phyloP scores from a whole-genome alignment of 768 basidiomycete species.

The Podaxis rugospora region DNA sequence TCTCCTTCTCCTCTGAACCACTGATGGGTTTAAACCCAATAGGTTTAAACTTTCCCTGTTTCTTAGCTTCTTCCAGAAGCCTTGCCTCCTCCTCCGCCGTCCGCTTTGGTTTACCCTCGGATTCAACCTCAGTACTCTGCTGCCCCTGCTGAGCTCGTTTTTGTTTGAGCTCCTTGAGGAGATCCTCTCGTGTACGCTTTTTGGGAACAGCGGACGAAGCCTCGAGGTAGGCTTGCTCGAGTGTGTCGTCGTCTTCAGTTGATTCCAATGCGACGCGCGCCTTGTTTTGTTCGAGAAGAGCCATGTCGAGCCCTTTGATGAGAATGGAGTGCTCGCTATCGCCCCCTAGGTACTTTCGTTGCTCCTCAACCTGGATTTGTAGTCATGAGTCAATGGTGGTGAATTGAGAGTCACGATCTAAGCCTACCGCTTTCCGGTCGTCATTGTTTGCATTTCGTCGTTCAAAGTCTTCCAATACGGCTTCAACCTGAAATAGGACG shows the following conservation, averaged over 20 bases:
- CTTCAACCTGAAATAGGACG: slow-evolving; percentile 55
- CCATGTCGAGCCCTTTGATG: slow-evolving; percentile 87
- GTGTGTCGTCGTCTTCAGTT: slow-evolving; percentile 71
- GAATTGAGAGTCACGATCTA: not conserved
- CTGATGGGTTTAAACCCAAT: slow-evolving; percentile 69
- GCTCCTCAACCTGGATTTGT: slow-evolving; percentile 59
- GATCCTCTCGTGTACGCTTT: slow-evolving; percentile 78
- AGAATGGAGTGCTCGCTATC: slow-evolving; percentile 83
- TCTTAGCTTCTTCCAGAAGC: slow-evolving; percentile 39
- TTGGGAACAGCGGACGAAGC: slow-evolving; percentile 32
- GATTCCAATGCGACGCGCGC: slow-evolving; percentile 49
- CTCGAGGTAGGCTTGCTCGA: slow-evolving; percentile 71
- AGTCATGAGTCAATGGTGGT: not conserved
- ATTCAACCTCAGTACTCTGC: slow-evolving; percentile 18
- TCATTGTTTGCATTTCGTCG: slow-evolving; percentile 48
- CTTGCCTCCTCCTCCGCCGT: slow-evolving; percentile 27
- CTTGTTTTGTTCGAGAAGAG: slow-evolving; percentile 81
- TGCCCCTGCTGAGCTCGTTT: slow-evolving; percentile 35
- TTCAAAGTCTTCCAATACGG: slow-evolving; percentile 80
- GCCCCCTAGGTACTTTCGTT: slow-evolving; percentile 77
- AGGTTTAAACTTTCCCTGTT: slow-evolving; percentile 48
- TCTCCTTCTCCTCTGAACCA: slow-evolving; percentile 38
- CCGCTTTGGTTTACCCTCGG: slow-evolving; percentile 4
- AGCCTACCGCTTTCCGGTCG: slow-evolving; percentile 55
- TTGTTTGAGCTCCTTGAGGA: slow-evolving; percentile 69